These are phyloP conservation scores for Erodium maritimum DNA, from an alignment of 345 rosid genomes.

Conservation along the genomic window DNA sequence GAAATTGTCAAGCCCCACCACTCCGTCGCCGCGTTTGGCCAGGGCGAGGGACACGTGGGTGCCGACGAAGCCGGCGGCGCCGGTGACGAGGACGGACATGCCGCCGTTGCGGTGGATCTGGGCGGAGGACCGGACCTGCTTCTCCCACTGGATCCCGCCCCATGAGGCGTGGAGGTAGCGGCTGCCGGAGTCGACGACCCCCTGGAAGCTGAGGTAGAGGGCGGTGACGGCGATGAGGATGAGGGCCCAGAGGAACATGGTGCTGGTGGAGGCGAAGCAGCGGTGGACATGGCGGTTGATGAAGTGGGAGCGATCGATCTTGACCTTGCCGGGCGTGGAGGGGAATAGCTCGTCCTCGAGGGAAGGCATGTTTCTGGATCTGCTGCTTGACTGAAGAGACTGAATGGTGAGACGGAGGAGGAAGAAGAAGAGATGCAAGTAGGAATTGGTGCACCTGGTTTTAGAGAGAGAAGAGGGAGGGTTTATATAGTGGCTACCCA, in stretches of 20 bases:
- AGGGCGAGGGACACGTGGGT: conserved; percentile 54
- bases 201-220: conserved; percentile 66
- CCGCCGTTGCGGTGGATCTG: conserved; percentile 58
- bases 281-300: conserved; percentile 68
- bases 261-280: conserved; percentile 72
- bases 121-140: conserved; percentile 49
- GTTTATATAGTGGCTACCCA: conserved; percentile 33
- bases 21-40: conserved; percentile 68
- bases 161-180: conserved; percentile 44
- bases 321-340: conserved; percentile 87
- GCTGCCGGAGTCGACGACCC: conserved; percentile 70
- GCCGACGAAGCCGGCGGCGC: conserved; percentile 76
- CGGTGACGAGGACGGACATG: conserved; percentile 65
- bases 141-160: conserved; percentile 84
- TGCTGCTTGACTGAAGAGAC: neutral
- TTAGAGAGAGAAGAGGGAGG: conserved; percentile 11
- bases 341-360: conserved; percentile 70
- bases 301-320: conserved; percentile 41
- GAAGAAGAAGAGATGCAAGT: conserved; percentile 47
- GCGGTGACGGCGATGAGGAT: conserved; percentile 85
- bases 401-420: neutral
- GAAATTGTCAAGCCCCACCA: conserved; percentile 66
- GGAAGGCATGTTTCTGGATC: conserved; percentile 39
- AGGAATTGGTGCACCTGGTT: conserved; percentile 37
- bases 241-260: conserved; percentile 86